Conservation (phyloP, 345 rosid genomes). For the Moricandia arvensis region DNA sequence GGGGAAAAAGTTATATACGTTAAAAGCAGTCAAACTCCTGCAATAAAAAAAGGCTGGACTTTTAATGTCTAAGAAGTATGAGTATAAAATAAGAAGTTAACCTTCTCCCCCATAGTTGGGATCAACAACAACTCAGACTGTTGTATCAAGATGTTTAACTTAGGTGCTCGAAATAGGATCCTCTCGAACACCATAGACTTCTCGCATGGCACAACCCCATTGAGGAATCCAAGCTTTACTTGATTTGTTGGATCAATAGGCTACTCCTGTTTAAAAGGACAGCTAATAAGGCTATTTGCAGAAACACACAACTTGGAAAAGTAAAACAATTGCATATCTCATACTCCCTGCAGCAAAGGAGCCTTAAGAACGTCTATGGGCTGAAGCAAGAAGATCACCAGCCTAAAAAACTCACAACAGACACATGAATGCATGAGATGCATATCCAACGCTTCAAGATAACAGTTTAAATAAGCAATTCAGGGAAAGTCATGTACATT, state of each 20-base stretch:
- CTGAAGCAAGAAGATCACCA: constrained; percentile 75
- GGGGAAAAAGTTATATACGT: neutral
- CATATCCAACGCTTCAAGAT: neutral
- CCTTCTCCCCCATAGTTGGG: constrained; percentile 92
- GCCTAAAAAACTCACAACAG: too few relatives aligned
- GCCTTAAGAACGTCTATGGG: too few relatives aligned
- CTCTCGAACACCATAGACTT: too few relatives aligned
- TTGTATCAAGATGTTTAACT: constrained; percentile 74
- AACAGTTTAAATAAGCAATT: neutral
- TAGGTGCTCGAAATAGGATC: constrained; percentile 94
- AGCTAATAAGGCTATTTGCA: neutral
- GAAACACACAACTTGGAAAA: constrained; percentile 7
- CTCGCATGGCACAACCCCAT: constrained; percentile 89
- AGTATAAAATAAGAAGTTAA: constrained; percentile 22
- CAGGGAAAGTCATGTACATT: neutral
- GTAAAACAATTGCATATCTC: neutral
- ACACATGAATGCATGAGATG: too few relatives aligned
- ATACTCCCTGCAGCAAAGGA: constrained; percentile 62
- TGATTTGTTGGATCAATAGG: constrained; percentile 72
- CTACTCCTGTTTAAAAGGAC: constrained; percentile 48
- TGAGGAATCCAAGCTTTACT: constrained; percentile 79
- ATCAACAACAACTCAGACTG: constrained; percentile 72
- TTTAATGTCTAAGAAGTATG: constrained; percentile 9
- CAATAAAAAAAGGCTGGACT: neutral
- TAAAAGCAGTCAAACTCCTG: neutral